A percentile compares a stretch with the other conserved stretches of the same genome.
phyloP scores from a whole-genome alignment of 23 red algal species.

The Gracilariopsis chorda region DNA sequence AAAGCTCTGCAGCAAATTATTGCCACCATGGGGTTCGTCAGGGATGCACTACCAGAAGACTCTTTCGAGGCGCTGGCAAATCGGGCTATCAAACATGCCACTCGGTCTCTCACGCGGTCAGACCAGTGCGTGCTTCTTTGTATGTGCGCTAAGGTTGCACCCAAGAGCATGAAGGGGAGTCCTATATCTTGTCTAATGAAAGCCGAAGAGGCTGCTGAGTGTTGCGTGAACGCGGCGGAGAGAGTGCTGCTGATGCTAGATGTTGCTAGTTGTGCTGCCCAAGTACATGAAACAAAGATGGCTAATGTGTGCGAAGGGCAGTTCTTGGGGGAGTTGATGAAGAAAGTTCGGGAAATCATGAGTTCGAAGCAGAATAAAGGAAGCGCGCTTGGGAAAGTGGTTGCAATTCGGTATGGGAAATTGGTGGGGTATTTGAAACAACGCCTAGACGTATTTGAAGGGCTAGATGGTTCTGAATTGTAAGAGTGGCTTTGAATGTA shows the following conservation, averaged over 20 bases:
- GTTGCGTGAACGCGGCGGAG: constrained; percentile 42
- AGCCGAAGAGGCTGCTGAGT: constrained; percentile 29
- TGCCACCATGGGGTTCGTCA: neutral
- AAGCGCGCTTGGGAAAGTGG: constrained; percentile 32
- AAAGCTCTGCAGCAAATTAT: constrained; percentile 52
- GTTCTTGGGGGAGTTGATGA: constrained; percentile 25
- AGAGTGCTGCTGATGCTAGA: constrained; percentile 66
- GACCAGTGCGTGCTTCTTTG: constrained; percentile 82
- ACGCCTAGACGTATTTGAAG: constrained; percentile 28
- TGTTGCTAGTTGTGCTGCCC: constrained; percentile 48
- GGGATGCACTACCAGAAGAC: constrained; percentile 44
- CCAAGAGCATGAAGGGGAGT: neutral
- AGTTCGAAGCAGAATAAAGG: neutral
- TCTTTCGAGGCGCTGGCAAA: constrained; percentile 64
- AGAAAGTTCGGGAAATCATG: constrained; percentile 21
- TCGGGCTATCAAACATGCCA: constrained; percentile 78
- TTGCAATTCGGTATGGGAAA: constrained; percentile 13
- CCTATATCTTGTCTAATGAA: constrained; percentile 17
- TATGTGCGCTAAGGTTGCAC: constrained; percentile 52
- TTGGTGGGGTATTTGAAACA: constrained; percentile 30
- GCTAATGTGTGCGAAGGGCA: constrained; percentile 23
- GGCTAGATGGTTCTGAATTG: constrained; percentile 15
- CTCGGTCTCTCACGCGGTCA: constrained; percentile 63
- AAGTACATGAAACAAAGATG: constrained; percentile 35
- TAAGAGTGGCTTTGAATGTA: neutral